phyloP scores from a whole-genome alignment of 257 asterid species.

The Marsdenia floribunda region DNA sequence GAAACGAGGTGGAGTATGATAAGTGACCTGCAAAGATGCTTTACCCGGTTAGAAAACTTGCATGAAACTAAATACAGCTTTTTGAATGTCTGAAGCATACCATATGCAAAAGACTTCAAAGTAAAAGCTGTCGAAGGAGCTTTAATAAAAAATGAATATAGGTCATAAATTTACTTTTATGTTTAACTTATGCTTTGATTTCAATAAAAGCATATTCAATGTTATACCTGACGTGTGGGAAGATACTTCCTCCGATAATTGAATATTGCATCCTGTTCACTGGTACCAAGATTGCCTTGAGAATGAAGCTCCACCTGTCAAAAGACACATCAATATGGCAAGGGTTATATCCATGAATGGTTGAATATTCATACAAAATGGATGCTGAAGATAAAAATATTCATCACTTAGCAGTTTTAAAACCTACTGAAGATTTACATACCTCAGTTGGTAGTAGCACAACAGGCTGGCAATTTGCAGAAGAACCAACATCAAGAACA shows the following conservation, averaged over 20 bases:
- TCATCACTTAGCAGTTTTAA: not conserved
- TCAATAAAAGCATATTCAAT: not conserved
- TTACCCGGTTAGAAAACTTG: slow-evolving; percentile 7
- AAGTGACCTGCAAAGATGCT: slow-evolving; percentile 55
- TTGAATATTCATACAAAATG: not conserved
- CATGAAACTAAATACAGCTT: not conserved
- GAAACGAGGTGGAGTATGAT: slow-evolving; percentile 86
- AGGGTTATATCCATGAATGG: not conserved
- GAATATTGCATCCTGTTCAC: slow-evolving; percentile 71
- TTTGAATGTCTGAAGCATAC: not conserved
- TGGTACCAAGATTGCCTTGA: slow-evolving; percentile 38
- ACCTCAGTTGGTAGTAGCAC: slow-evolving; percentile 88
- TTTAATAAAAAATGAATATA: not conserved
- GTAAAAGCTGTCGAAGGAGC: not conserved
- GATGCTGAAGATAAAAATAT: not conserved
- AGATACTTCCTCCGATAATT: slow-evolving; percentile 77
- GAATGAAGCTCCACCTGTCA: slow-evolving; percentile 77
- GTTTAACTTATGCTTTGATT: not conserved
- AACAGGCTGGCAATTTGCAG: slow-evolving; percentile 58
- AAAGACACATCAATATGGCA: slow-evolving; percentile 5
- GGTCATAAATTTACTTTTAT: not conserved
- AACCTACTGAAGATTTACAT: not conserved
- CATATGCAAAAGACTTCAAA: not conserved
- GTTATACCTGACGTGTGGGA: slow-evolving; percentile 75
- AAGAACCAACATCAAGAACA: slow-evolving; percentile 76